Evolutionary conservation across 306 rosid genomes (phyloP).

Genomic region (Cucurbita argyrosperma): DNA sequence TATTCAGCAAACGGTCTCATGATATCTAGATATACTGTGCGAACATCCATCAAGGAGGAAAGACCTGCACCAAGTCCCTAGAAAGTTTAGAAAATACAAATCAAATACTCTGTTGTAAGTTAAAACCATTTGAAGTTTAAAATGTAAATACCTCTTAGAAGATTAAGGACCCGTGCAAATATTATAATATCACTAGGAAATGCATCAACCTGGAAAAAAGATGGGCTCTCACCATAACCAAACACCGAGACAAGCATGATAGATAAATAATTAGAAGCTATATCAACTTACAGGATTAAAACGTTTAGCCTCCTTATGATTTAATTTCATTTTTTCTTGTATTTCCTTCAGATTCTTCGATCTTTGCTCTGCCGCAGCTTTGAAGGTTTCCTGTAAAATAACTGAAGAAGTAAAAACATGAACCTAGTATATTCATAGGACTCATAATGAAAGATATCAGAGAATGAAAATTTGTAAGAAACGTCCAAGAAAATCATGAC

Average conservation of each 20-base stretch:
- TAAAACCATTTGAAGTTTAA: background rate
- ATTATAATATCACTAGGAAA: conserved; percentile 98
- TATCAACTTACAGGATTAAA: conserved; percentile 76
- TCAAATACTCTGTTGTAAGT: background rate
- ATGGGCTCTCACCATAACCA: background rate
- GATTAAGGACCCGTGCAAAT: conserved; percentile 88
- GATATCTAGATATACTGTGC: conserved; percentile 67
- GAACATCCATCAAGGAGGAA: conserved; percentile 76
- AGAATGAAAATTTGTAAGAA: conserved; percentile 3
- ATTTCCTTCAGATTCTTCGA: conserved; percentile 59
- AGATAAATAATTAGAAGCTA: conserved; percentile 12
- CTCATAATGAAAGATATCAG: conserved; percentile 5
- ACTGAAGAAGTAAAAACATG: conserved; percentile 5
- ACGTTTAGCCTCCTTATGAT: conserved; percentile 67
- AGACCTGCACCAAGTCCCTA: conserved; percentile 47
- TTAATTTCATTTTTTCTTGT: conserved; percentile 81
- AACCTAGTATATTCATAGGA: conserved; percentile 1
- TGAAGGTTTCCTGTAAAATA: conserved; percentile 44
- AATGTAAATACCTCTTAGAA: conserved; percentile 63
- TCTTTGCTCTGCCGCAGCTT: conserved; percentile 58
- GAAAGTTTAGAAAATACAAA: conserved; percentile 3
- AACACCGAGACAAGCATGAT: conserved; percentile 6
- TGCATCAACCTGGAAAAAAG: conserved; percentile 63
- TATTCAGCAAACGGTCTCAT: conserved; percentile 99
- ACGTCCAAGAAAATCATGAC: background rate